Conservation (phyloP, 768 basidiomycete genomes). For the Lepiota brunneoincarnata region DNA sequence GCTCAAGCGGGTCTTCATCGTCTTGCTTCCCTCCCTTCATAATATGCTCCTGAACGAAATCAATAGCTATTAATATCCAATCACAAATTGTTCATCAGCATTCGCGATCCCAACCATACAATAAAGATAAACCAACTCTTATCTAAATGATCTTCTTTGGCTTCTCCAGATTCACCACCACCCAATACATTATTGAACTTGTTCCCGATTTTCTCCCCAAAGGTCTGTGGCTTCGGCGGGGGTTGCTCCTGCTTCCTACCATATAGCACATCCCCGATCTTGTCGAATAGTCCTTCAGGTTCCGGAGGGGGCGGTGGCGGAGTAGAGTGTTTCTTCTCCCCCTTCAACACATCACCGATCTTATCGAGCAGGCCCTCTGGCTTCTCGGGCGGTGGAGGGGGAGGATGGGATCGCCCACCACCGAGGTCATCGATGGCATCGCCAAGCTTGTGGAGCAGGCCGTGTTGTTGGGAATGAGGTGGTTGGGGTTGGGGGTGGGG, state of each 20-base stretch:
- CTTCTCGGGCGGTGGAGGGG: slow-evolving; percentile 8
- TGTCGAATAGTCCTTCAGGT: slow-evolving; percentile 12
- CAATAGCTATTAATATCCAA: slow-evolving; percentile 27
- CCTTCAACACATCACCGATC: slow-evolving; percentile 11
- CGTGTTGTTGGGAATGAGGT: slow-evolving; percentile 3
- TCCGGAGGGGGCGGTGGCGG: slow-evolving; percentile 14
- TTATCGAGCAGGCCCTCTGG: slow-evolving; percentile 13
- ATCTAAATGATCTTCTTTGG: slow-evolving; percentile 25
- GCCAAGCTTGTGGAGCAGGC: slow-evolving; percentile 13
- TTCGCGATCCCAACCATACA: not conserved
- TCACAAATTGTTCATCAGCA: not conserved
- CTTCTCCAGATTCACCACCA: slow-evolving; percentile 21
- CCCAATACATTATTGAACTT: slow-evolving; percentile 22
- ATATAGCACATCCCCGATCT: slow-evolving; percentile 10
- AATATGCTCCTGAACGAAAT: slow-evolving; percentile 40
- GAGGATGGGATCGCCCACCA: slow-evolving; percentile 2
- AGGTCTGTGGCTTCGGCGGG: slow-evolving; percentile 11
- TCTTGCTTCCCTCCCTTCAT: slow-evolving; percentile 33
- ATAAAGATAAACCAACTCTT: slow-evolving; percentile 24
- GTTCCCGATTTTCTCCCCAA: slow-evolving; percentile 11
- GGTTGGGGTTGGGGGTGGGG: not conserved
- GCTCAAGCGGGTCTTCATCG: slow-evolving; percentile 36
- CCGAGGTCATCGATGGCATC: slow-evolving; percentile 3
- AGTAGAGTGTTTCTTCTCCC: slow-evolving; percentile 8
- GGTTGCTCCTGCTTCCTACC: slow-evolving; percentile 14